Evolutionary conservation across 768 basidiomycete genomes (phyloP).

Genomic region (Phlegmacium glaucopus): DNA sequence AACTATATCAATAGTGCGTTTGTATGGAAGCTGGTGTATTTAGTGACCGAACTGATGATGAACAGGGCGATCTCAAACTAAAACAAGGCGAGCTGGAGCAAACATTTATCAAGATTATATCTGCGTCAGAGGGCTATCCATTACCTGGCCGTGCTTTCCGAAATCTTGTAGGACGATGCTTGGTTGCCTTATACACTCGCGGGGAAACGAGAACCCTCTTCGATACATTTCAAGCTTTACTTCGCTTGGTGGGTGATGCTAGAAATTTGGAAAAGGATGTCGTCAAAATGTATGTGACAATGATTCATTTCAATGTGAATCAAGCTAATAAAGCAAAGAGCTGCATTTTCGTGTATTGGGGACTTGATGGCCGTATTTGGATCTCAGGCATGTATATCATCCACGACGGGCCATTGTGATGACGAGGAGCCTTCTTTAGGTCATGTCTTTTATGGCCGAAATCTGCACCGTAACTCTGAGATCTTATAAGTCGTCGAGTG

Average conservation of each 20-base stretch:
- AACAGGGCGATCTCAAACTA: constrained; percentile 64
- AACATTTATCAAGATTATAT: constrained; percentile 63
- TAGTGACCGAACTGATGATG: not conserved
- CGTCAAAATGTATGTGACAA: constrained; percentile 57
- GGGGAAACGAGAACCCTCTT: constrained; percentile 85
- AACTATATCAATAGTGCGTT: constrained; percentile 49
- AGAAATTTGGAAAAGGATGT: constrained; percentile 63
- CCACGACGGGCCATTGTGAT: not conserved
- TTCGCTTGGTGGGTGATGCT: constrained; percentile 71
- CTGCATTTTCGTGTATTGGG: constrained; percentile 83
- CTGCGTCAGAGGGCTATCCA: constrained; percentile 65
- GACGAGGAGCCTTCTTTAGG: constrained; percentile 39
- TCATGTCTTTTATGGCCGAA: constrained; percentile 95
- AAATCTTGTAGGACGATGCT: constrained; percentile 73
- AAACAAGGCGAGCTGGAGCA: constrained; percentile 61
- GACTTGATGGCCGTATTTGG: constrained; percentile 87
- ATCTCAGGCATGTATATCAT: constrained; percentile 58
- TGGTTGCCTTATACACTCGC: constrained; percentile 68
- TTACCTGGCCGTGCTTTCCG: constrained; percentile 84
- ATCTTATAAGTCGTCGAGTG: constrained; percentile 68
- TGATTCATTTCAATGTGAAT: not conserved
- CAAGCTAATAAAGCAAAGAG: constrained; percentile 39
- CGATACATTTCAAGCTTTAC: constrained; percentile 76
- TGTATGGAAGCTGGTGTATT: not conserved
- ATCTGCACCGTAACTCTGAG: constrained; percentile 65